These are phyloP conservation scores for Phoma sp. DNA, from an alignment of 2,329 filamentous ascomycete species.

Conservation along the genomic window DNA sequence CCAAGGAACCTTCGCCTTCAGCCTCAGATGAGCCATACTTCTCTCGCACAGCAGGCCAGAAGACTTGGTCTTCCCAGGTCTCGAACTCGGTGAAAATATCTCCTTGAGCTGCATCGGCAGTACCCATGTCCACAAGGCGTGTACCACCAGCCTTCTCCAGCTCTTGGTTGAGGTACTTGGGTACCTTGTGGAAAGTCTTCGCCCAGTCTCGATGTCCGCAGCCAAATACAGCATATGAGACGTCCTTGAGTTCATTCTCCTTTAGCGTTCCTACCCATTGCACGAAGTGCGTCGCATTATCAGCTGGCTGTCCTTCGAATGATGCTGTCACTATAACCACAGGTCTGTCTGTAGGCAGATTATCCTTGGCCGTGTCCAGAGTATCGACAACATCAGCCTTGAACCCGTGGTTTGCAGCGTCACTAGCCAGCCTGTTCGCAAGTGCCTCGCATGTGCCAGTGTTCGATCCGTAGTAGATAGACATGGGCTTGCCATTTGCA, in stretches of 20 bases:
- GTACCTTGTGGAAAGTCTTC: conserved; percentile 51
- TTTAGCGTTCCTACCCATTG: conserved; percentile 47
- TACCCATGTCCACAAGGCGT: conserved; percentile 40
- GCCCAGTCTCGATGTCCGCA: conserved; percentile 53
- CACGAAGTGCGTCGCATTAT: conserved; percentile 53
- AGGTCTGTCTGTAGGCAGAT: conserved; percentile 45
- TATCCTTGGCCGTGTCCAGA: conserved; percentile 45
- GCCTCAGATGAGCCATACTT: conserved; percentile 38
- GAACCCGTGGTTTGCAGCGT: conserved; percentile 47
- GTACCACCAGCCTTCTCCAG: conserved; percentile 42
- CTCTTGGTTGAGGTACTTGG: conserved; percentile 43
- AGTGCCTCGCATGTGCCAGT: conserved; percentile 52
- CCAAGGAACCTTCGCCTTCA: conserved; percentile 30
- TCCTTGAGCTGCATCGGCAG: conserved; percentile 46
- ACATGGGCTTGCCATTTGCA: conserved; percentile 39
- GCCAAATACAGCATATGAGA: conserved; percentile 51
- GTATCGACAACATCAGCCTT: conserved; percentile 42
- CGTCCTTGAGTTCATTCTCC: conserved; percentile 37
- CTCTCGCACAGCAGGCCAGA: conserved; percentile 46
- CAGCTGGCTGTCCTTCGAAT: conserved; percentile 53
- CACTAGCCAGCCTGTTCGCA: conserved; percentile 46
- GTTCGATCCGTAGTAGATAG: conserved; percentile 51
- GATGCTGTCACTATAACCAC: conserved; percentile 50
- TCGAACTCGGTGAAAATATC: conserved; percentile 53
- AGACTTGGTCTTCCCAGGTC: conserved; percentile 47